Percentiles rank a stretch among this genome's conserved stretches.
Conservation (phyloP, 257 asterid species). For the Forsythia suspensa region DNA sequence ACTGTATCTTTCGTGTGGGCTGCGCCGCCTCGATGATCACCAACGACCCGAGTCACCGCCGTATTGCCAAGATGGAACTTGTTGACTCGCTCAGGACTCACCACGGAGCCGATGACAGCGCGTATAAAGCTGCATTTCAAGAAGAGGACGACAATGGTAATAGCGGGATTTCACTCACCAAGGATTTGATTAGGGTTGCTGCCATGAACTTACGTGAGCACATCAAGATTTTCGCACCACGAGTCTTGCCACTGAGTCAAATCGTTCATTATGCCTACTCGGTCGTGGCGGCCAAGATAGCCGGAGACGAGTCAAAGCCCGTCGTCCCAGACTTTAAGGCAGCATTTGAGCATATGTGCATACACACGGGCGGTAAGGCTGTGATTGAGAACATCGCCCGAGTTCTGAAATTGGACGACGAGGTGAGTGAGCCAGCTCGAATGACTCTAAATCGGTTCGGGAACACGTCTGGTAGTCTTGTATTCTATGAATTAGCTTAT, state of each 20-base stretch:
- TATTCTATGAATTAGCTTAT: conserved; percentile 69
- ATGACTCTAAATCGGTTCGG: conserved; percentile 70
- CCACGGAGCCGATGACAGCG: conserved; percentile 56
- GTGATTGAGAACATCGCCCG: conserved; percentile 55
- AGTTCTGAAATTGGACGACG: conserved; percentile 36
- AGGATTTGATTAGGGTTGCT: conserved; percentile 57
- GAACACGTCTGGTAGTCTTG: conserved; percentile 66
- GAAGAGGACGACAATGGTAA: conserved; percentile 65
- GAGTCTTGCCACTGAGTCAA: conserved; percentile 57
- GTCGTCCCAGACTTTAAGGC: conserved; percentile 51
- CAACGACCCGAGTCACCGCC: conserved; percentile 39
- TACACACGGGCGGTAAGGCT: conserved; percentile 69
- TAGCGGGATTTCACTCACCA: conserved; percentile 53
- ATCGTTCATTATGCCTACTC: conserved; percentile 39
- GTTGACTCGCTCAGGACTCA: conserved; percentile 56
- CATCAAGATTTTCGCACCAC: conserved; percentile 47
- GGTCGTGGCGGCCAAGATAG: not conserved
- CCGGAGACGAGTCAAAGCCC: conserved; percentile 24
- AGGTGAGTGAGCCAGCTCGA: conserved; percentile 60
- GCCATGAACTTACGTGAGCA: conserved; percentile 44
- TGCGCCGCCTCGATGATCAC: conserved; percentile 58
- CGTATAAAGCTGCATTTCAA: conserved; percentile 55
- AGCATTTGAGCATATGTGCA: conserved; percentile 63
- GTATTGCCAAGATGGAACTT: conserved; percentile 54
- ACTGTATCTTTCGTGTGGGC: conserved; percentile 69